A percentile compares a stretch with the other conserved stretches of the same genome.
Evolutionary conservation across 2,329 filamentous ascomycete species (phyloP).

Genomic region (Cladosporium sphaerospermum): DNA sequence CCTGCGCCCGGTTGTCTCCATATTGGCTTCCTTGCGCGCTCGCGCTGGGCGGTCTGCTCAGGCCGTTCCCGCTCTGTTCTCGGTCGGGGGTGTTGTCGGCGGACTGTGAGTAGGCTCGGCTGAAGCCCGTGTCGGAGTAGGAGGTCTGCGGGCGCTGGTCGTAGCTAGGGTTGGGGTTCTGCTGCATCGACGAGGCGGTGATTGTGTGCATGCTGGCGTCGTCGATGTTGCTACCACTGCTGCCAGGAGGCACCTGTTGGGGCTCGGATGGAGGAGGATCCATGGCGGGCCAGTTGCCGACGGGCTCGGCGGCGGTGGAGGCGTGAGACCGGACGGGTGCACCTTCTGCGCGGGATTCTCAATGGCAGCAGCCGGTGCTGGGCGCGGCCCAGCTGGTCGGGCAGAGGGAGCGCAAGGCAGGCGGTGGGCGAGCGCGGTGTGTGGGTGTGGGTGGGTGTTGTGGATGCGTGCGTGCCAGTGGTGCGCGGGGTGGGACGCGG

Average conservation of each 20-base stretch:
- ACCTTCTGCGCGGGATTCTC: slow-evolving; percentile 6
- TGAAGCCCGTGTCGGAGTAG: slow-evolving; percentile 47
- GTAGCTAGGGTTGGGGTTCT: slow-evolving; percentile 32
- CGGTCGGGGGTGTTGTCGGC: slow-evolving; percentile 37
- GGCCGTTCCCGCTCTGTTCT: slow-evolving; percentile 29
- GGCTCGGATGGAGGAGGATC: neutral
- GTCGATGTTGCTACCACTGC: slow-evolving; percentile 30
- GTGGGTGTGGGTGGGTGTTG: neutral
- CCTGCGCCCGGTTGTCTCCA: slow-evolving; percentile 29
- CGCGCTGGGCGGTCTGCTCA: slow-evolving; percentile 28
- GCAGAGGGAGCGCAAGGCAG: neutral
- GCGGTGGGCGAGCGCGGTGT: neutral
- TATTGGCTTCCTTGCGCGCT: slow-evolving; percentile 23
- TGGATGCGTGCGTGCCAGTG: neutral
- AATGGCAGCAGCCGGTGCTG: neutral
- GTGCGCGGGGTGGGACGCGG: neutral
- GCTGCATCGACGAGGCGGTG: slow-evolving; percentile 35
- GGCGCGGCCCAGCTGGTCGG: neutral
- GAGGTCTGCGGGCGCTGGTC: slow-evolving; percentile 45
- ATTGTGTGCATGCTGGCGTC: slow-evolving; percentile 45
- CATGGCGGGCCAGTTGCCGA: neutral
- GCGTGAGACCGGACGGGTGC: slow-evolving; percentile 1
- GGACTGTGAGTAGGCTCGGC: slow-evolving; percentile 39
- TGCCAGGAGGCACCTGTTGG: neutral
- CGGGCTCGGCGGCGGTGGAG: neutral